Base-by-base conservation (phyloP, 352 stramenopile species). In the Pythium pyrilobum region DNA sequence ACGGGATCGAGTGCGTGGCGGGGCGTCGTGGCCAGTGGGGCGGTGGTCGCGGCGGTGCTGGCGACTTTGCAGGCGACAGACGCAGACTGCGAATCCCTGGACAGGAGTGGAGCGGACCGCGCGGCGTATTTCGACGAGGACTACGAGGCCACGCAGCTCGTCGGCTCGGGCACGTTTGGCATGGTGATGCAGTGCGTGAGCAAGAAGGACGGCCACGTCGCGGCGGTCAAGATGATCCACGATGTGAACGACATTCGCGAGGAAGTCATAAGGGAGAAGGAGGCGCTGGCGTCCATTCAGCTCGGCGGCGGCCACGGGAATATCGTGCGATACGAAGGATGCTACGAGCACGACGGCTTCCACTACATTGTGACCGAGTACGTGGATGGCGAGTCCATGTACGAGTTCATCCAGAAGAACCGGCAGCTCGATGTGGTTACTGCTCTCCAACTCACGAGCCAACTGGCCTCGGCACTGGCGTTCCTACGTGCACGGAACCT, bases 361-460 rank as follows among this genome's bases (percentile, higher is more conserved):
- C 74, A 89, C 58, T 95, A 88, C 62, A 72, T 92, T 45, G 81
- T 95, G 52, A 73, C 85, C 15, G 84, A 95, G 61, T 87, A 77
- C 44, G 60, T 95, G 8, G 29, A 64, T 1, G 84, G 81, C 10
- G 73, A 83, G 20, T 90, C 84, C 36, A 69, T 95, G 5, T 75
- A 83, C 52, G 59, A 71, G n/a, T 86, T 77, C 23, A 67, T 95
- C 29, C 59, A 89, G 37, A 72, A 79, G 52, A 71, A 72, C 23
- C 64, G 59, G 29, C 55, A 64, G 16, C 67, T 92, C 0, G 65
- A 81, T 13, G 52, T 77, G 5, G 53, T 51, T 27, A 71, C 46
- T 9, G 73, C 84, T 24, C 41, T 89, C 23, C 60, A 77, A 33
- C 69, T 92, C 15, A 66, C 75, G 8, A 63, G 67, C 7, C 80